Evolutionary conservation across 768 basidiomycete species (phyloP).

Genomic region (Leccinum rimulosum): DNA sequence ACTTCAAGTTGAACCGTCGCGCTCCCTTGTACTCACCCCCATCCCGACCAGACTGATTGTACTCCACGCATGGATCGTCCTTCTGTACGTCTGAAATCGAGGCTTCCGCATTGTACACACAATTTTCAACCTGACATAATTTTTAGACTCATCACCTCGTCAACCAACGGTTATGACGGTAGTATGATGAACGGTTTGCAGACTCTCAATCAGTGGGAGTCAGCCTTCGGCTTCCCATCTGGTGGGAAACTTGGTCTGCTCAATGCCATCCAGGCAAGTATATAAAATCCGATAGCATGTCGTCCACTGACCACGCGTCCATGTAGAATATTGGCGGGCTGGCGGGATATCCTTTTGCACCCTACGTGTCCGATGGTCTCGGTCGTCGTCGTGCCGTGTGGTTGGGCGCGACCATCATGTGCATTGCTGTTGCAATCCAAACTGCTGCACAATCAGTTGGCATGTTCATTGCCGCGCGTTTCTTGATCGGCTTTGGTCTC

Average conservation of each 20-base stretch:
- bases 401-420: conserved; percentile 71
- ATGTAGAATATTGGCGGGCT: conserved; percentile 65
- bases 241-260: conserved; percentile 62
- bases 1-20: neutral
- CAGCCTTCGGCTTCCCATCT: conserved; percentile 57
- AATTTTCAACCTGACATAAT: neutral
- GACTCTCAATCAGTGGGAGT: conserved; percentile 59
- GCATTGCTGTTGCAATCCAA: conserved; percentile 63
- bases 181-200: conserved; percentile 83
- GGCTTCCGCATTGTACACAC: neutral
- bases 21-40: neutral
- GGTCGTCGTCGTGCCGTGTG: conserved; percentile 67
- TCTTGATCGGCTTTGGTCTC: conserved; percentile 75
- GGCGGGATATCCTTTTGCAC: conserved; percentile 66
- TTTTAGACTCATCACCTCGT: conserved; percentile 66
- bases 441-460: conserved; percentile 67
- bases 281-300: neutral
- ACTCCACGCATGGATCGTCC: conserved; percentile 68
- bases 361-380: conserved; percentile 68
- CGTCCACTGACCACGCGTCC: neutral
- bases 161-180: conserved; percentile 74
- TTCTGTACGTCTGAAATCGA: conserved; percentile 44
- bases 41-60: conserved; percentile 45
- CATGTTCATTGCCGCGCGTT: conserved; percentile 82
- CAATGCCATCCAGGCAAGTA: conserved; percentile 66